Evolutionary conservation across 164 flowering plant species (phyloP), one percentile per base, ranked within the genome.

Genomic region (Stephania yunnanensis): DNA sequence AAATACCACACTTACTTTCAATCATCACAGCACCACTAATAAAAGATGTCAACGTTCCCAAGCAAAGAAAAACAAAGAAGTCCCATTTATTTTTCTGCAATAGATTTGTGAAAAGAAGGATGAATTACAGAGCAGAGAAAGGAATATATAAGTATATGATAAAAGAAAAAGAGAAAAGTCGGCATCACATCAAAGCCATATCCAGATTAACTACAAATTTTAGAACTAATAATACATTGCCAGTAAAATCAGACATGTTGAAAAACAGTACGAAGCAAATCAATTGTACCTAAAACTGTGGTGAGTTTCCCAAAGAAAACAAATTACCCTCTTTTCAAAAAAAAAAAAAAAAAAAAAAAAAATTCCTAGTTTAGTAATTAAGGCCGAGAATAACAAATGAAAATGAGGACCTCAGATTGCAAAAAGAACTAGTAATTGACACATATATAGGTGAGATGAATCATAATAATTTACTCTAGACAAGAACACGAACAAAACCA

Each of bases 31-130:
- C 79, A 29, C 80, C 93, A 82, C 84, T 79, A 73, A 87, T 25
- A n/a, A 79, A 71, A 66, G 98, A 78, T 42, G 94, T 82, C 78
- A 81, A 61, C 72, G 88, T 85, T 81, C 89, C 97, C 86, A 92
- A 1, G 78, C 86, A 85, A 76, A 90, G 48, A 70, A 93, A 88
- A 55, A 92, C 69, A 78, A 92, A 90, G 87, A 95, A 95, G 80
- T 95, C 99, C 87, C 98, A 83, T 71, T 89, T 95, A 82, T 95
- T 95, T 79, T 86, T 87, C 99, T 95, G 95, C 89, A 87, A 75
- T 69, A 52, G 7, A 55, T 46, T 66, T 53, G 73, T 68, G 36
- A 22, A 42, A 15, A 31, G 5, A 71, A 25, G 11, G 71, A 73
- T 65, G 73, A 70, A 65, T 17, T 74, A 25, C 74, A 20, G 30